These are phyloP conservation scores for Phytomonas sp. DNA, from an alignment of 208 protist species.

Conservation along the genomic window DNA sequence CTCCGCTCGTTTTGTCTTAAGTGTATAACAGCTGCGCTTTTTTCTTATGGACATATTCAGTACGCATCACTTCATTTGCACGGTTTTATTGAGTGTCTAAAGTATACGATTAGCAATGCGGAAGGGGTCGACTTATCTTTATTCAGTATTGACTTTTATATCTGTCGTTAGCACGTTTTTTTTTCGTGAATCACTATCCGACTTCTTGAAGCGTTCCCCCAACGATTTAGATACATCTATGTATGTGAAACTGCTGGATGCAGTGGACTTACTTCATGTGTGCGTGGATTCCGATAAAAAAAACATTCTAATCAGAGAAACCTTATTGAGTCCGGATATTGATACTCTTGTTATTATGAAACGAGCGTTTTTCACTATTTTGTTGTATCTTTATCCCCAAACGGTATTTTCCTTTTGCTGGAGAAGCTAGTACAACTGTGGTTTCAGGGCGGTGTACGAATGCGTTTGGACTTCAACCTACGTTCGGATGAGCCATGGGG, in stretches of 20 bases:
- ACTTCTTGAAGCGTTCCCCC: conserved; percentile 41
- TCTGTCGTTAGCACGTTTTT: conserved; percentile 67
- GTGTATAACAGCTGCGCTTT: conserved; percentile 67
- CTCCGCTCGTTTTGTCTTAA: conserved; percentile 74
- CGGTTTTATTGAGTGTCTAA: conserved; percentile 74
- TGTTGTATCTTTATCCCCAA: conserved; percentile 71
- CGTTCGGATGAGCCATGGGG: conserved; percentile 85
- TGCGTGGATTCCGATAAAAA: conserved; percentile 58
- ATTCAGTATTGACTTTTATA: conserved; percentile 70
- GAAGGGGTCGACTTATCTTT: conserved; percentile 68
- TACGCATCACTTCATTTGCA: conserved; percentile 75
- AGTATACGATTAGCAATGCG: conserved; percentile 69
- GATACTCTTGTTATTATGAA: conserved; percentile 24
- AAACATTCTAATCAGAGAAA: conserved; percentile 58
- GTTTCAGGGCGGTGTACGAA: conserved; percentile 66
- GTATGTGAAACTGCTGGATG: conserved; percentile 67
- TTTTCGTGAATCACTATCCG: conserved; percentile 46
- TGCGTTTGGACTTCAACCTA: conserved; percentile 79
- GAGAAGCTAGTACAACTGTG: conserved; percentile 58
- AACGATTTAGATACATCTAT: conserved; percentile 74
- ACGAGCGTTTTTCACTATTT: conserved; percentile 62
- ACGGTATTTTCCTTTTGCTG: conserved; percentile 32
- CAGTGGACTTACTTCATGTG: conserved; percentile 68
- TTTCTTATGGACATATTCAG: conserved; percentile 82
- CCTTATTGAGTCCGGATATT: conserved; percentile 34